Conservation (phyloP, 148 eudicot species). For the Rhododendron molle region DNA sequence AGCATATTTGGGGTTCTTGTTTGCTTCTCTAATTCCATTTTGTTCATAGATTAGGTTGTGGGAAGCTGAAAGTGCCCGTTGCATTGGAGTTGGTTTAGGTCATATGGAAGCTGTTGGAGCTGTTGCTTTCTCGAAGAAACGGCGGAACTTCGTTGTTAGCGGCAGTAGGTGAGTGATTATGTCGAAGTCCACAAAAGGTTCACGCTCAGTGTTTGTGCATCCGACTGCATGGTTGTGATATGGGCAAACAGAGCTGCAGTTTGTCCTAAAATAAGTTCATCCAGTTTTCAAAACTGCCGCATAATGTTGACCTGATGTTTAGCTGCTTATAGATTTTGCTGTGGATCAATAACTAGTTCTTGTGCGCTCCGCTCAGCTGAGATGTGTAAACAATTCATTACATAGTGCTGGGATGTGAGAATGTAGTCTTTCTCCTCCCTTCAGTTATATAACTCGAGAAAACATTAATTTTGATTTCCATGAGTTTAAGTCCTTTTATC, state of each 20-base stretch:
- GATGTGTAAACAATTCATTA: neutral
- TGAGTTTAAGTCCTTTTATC: constrained; percentile 1
- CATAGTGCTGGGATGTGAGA: neutral
- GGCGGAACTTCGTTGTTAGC: constrained; percentile 71
- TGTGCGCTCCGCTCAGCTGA: neutral
- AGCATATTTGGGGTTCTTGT: neutral
- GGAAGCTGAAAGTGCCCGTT: constrained; percentile 56
- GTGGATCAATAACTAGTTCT: neutral
- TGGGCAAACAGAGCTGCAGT: neutral
- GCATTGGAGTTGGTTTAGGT: constrained; percentile 78
- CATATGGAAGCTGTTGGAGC: constrained; percentile 95
- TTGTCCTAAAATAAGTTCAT: neutral
- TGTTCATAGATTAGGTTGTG: constrained; percentile 78
- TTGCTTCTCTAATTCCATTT: constrained; percentile 6
- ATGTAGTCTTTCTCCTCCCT: neutral
- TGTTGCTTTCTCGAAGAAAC: constrained; percentile 82
- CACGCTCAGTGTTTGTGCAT: neutral
- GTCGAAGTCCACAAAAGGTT: neutral
- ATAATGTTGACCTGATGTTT: neutral
- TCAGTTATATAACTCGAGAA: neutral
- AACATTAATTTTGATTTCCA: neutral
- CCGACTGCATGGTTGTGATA: neutral
- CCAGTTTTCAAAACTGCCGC: neutral
- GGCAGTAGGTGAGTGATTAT: constrained; percentile 68
- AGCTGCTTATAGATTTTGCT: neutral